These are phyloP conservation scores for Biscogniauxia marginata DNA, from an alignment of 2,329 filamentous ascomycete genomes.

Conservation along the genomic window DNA sequence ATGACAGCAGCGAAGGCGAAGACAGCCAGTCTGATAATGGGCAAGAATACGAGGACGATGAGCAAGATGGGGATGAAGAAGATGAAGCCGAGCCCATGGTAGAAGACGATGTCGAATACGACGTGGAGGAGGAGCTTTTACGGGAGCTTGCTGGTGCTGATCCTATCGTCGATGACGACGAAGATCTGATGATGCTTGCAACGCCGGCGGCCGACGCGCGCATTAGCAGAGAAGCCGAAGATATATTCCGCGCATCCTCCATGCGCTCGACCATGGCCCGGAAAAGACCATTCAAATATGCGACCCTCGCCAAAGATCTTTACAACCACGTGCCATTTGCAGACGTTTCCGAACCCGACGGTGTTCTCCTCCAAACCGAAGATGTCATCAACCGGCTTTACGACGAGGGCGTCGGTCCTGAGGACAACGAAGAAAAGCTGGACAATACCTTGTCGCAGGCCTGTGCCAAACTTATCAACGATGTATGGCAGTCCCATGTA, in stretches of 20 bases:
- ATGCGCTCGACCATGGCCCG: conserved; percentile 41
- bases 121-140: conserved; percentile 35
- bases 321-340: conserved; percentile 59
- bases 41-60: conserved; percentile 29
- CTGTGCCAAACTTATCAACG: conserved; percentile 48
- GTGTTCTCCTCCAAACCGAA: conserved; percentile 75
- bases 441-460: conserved; percentile 56
- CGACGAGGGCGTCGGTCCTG: conserved; percentile 55
- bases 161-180: conserved; percentile 37
- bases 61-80: conserved; percentile 38
- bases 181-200: conserved; percentile 54
- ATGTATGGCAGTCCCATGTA: conserved; percentile 55
- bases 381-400: conserved; percentile 65
- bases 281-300: conserved; percentile 61
- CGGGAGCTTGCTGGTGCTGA: conserved; percentile 31
- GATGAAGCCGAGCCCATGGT: conserved; percentile 40
- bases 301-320: conserved; percentile 69
- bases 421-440: conserved; percentile 55
- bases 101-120: conserved; percentile 36
- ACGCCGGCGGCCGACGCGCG: conserved; percentile 55
- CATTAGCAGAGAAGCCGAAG: conserved; percentile 54
- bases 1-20: conserved; percentile 32
- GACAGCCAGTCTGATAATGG: conserved; percentile 33
- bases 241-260: conserved; percentile 53
- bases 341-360: conserved; percentile 64